Base-by-base conservation (phyloP, 768 basidiomycete species). In the Leccinum rimulosum region DNA sequence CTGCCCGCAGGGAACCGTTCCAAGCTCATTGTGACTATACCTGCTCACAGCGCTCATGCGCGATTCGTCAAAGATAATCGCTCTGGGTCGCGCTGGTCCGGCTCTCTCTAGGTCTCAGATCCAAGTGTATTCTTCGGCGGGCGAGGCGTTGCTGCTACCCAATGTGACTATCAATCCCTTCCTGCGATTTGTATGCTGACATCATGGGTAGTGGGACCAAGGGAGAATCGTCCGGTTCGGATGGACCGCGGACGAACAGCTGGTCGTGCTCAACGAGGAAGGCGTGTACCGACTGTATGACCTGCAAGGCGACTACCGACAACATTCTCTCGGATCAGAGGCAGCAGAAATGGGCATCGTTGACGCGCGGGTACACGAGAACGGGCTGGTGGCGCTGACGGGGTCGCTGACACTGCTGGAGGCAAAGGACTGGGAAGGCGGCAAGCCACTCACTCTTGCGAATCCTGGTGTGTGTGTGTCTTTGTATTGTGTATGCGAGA, bases 121-220 rank as follows among this genome's bases (percentile, higher is more conserved):
- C 36, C 87, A 91, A 61, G 76, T 98, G 43, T 95, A 87, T 73
- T 93, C 95, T 17, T 83, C 91, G 0, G 88, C 95, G 0, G 96
- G 95, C 50, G 84, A 88, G 54, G 84, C 80, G 31, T 74, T 88
- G 38, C 70, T 89, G 45, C 66, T 84, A 59, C 82, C 91, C 75
- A 88, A 81, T 81, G 91, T 92, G 82, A 78, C 83, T 86, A 77
- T 73, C 57, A 45, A 17, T 28, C 43, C 4, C 11, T 48, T 48
- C 25, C 40, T n/a, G n/a, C n/a, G n/a, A n/a, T n/a, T n/a, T n/a
- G n/a, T n/a, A n/a, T n/a, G n/a, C n/a, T n/a, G n/a, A n/a, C n/a
- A n/a, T n/a, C n/a, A n/a, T n/a, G n/a, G n/a, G n/a, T 67, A 96
- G 93, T 98, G 95, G 95, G 95, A 96, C 59, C 88, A 93, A 67